phyloP scores from a whole-genome alignment of 768 basidiomycete genomes.

The Trichaptum fuscoviolaceum region DNA sequence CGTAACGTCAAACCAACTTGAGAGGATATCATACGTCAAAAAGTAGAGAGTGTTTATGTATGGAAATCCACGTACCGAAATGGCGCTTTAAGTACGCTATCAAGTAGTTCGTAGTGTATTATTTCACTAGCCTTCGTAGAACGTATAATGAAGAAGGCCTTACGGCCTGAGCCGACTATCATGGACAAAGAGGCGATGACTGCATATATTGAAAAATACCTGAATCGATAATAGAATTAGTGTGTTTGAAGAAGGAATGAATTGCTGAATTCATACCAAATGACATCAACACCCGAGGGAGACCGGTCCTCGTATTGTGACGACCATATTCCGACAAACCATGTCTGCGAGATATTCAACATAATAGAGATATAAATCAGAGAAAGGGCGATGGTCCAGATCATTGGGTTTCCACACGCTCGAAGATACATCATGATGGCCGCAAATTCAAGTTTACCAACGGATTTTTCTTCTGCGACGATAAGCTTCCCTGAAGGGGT shows the following conservation, averaged over 20 bases:
- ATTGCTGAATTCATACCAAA: slow-evolving; percentile 3
- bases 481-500: neutral
- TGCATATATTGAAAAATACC: slow-evolving; percentile 47
- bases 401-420: neutral
- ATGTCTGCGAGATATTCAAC: neutral
- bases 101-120: slow-evolving; percentile 14
- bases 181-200: slow-evolving; percentile 38
- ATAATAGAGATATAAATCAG: neutral
- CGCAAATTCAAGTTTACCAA: neutral
- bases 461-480: neutral
- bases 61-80: slow-evolving; percentile 16
- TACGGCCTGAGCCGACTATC: slow-evolving; percentile 36
- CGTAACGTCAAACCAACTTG: slow-evolving; percentile 45
- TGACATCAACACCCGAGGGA: neutral
- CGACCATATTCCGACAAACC: neutral
- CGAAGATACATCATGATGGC: neutral
- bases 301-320: neutral
- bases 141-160: slow-evolving; percentile 41
- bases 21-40: neutral
- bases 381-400: neutral
- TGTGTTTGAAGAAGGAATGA: slow-evolving; percentile 15
- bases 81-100: slow-evolving; percentile 22
- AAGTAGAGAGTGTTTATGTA: slow-evolving; percentile 5
- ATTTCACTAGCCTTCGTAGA: slow-evolving; percentile 26
- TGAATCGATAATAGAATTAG: slow-evolving; percentile 32